Percentiles rank a stretch among this genome's conserved stretches.
Conservation (phyloP, 2,329 filamentous ascomycete species). For the Neobulgaria alba region DNA sequence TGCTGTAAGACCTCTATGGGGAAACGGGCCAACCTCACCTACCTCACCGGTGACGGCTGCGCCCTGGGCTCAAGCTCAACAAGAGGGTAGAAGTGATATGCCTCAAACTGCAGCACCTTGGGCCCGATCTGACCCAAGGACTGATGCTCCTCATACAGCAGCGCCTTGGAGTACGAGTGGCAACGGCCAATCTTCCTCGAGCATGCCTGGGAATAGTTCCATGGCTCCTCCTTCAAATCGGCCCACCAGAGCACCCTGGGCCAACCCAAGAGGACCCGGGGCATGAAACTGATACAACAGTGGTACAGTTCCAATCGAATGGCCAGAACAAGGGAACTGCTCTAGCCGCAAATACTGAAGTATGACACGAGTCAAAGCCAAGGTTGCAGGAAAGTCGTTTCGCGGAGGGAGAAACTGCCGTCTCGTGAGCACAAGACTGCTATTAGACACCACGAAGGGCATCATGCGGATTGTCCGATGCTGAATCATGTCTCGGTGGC, state of each 20-base stretch:
- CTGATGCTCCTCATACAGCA: conserved; percentile 21
- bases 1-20: conserved; percentile 24
- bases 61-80: conserved; percentile 25
- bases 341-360: too few species aligned
- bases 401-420: too few species aligned
- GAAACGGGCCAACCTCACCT: conserved; percentile 7
- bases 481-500: too few species aligned
- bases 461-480: too few species aligned
- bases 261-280: conserved; percentile 8
- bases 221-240: conserved; percentile 13
- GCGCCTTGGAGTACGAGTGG: conserved; percentile 13
- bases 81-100: not conserved
- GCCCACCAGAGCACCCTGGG: conserved; percentile 33
- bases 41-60: not conserved
- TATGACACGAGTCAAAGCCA: too few species aligned
- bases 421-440: too few species aligned
- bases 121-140: conserved; percentile 3
- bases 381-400: too few species aligned
- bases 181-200: not conserved
- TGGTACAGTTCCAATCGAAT: too few species aligned
- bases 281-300: too few species aligned
- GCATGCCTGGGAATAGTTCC: not conserved
- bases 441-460: too few species aligned
- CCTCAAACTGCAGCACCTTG: conserved; percentile 6
- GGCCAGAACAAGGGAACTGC: too few species aligned